phyloP scores from a whole-genome alignment of 208 protist species.

The Trypanosoma cruzi region DNA sequence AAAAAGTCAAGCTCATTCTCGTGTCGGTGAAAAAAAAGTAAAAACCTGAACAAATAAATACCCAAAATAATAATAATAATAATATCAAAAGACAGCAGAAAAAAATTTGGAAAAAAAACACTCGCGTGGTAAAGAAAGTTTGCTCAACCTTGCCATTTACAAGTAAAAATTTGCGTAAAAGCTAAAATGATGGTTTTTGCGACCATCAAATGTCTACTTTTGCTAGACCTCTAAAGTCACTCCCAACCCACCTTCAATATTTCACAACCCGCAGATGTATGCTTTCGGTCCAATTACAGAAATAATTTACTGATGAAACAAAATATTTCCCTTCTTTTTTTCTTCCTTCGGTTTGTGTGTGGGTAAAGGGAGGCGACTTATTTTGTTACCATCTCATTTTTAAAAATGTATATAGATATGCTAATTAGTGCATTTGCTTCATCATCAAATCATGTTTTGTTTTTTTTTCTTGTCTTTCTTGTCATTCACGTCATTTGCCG shows the following conservation, averaged over 20 bases:
- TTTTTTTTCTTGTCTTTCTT: neutral
- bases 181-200: neutral
- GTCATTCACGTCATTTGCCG: neutral
- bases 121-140: too few species aligned
- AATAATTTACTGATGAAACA: neutral
- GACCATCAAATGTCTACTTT: neutral
- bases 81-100: too few species aligned
- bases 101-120: too few species aligned
- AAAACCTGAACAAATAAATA: too few species aligned
- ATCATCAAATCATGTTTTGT: neutral
- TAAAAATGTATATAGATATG: slow-evolving; percentile 3
- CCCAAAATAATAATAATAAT: too few species aligned
- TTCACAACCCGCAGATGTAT: neutral
- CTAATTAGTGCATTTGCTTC: neutral
- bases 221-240: neutral
- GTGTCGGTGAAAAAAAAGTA: too few species aligned
- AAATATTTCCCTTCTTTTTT: neutral
- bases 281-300: neutral
- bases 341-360: neutral
- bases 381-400: slow-evolving; percentile 11
- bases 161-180: neutral
- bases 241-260: neutral
- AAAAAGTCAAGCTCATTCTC: neutral
- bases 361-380: neutral
- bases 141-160: too few species aligned